A percentile compares a stretch with the other conserved stretches of the same genome.
These are phyloP conservation scores for Zizania latifolia DNA, from an alignment of 176 grass and related monocot species.

Conservation along the genomic window DNA sequence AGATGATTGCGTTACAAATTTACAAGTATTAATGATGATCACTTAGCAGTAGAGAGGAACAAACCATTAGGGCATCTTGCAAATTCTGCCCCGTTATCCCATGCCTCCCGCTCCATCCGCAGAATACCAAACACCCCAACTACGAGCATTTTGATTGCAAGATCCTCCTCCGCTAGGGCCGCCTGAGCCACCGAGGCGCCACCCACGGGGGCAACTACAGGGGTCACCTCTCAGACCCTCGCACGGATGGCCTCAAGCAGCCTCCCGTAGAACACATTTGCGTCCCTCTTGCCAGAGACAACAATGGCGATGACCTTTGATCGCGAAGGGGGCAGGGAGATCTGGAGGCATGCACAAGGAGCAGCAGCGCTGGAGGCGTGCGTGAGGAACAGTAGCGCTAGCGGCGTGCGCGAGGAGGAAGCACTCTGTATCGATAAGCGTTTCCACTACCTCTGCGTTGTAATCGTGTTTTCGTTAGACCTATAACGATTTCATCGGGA, in stretches of 20 bases:
- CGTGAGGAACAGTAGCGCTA: too few relatives aligned
- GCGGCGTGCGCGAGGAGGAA: too few relatives aligned
- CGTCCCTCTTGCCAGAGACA: constrained; percentile 68
- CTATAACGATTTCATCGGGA: too few relatives aligned
- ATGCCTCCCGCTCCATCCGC: constrained; percentile 88
- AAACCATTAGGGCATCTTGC: constrained; percentile 95
- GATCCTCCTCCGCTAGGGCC: constrained; percentile 23
- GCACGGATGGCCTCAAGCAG: constrained; percentile 71
- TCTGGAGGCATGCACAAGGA: too few relatives aligned
- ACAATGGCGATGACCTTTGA: constrained; percentile 74
- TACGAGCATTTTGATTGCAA: constrained; percentile 64
- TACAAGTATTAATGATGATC: constrained; percentile 5
- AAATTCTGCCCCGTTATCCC: constrained; percentile 94
- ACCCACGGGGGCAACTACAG: constrained; percentile 22
- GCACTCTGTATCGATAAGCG: too few relatives aligned
- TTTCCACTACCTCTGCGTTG: too few relatives aligned
- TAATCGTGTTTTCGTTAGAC: too few relatives aligned
- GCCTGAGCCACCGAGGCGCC: constrained; percentile 19
- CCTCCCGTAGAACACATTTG: constrained; percentile 77
- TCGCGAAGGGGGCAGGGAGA: constrained; percentile 49
- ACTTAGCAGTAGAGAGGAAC: constrained; percentile 2
- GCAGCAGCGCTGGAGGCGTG: too few relatives aligned
- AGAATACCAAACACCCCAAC: constrained; percentile 86
- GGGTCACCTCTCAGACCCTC: constrained; percentile 59
- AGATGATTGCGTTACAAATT: not conserved